A percentile compares a stretch with the other conserved stretches of the same genome.
phyloP scores from a whole-genome alignment of 495 filamentous ascomycete genomes.

The Melanomma pulvis-pyrius region DNA sequence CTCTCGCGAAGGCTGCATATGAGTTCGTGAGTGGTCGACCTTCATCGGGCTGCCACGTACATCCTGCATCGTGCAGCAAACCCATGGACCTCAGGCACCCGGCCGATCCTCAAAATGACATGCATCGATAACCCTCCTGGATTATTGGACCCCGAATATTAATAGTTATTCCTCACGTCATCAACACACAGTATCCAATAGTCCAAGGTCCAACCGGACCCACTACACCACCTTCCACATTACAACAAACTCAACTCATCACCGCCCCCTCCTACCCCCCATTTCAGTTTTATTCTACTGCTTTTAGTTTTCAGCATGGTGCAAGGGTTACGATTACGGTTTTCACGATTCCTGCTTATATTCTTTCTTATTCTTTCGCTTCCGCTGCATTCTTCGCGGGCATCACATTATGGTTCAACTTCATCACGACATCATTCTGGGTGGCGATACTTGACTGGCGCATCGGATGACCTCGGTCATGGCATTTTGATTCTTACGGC shows the following conservation, averaged over 20 bases:
- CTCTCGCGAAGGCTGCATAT: constrained; percentile 27
- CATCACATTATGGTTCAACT: not conserved
- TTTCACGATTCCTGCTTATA: constrained; percentile 14
- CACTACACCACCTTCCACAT: not conserved
- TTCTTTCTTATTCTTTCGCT: constrained; percentile 14
- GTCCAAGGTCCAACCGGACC: no score
- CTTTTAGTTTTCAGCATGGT: constrained; percentile 27
- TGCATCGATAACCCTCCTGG: not conserved
- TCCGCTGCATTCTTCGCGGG: constrained; percentile 21
- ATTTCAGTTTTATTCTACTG: not conserved
- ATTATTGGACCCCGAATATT: not conserved
- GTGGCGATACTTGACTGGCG: not conserved
- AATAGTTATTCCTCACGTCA: no score
- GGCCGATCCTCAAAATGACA: not conserved
- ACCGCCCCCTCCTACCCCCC: not conserved
- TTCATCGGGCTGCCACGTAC: constrained; percentile 13
- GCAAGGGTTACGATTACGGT: constrained; percentile 21
- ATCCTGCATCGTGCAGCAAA: not conserved
- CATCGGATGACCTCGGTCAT: not conserved
- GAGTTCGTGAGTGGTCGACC: constrained; percentile 11
- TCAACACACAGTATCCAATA: no score
- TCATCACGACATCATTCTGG: not conserved
- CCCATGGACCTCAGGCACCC: not conserved
- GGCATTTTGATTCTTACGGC: not conserved
- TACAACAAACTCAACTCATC: no score